Evolutionary conservation across 108 stramenopile species (phyloP).

Genomic region (Asterionellopsis glacialis): DNA sequence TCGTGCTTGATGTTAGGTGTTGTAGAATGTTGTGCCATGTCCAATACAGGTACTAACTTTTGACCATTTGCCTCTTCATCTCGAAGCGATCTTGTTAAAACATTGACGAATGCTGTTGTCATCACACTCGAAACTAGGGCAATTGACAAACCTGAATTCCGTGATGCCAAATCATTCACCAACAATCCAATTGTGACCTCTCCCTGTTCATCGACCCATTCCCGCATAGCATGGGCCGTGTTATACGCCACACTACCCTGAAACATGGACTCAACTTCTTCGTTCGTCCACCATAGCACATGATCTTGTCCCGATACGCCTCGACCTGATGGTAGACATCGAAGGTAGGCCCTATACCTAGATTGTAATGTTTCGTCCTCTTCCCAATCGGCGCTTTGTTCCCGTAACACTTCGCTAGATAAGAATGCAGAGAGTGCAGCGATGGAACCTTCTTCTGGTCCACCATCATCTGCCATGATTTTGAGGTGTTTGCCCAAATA

Average conservation of each 20-base stretch:
- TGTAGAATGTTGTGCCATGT: background rate
- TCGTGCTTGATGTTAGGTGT: background rate
- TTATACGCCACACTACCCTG: slow-evolving; percentile 3
- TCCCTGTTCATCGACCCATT: slow-evolving; percentile 3
- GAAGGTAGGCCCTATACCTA: background rate
- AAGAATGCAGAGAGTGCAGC: slow-evolving; percentile 2
- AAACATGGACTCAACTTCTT: slow-evolving; percentile 2
- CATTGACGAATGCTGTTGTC: slow-evolving; percentile 6
- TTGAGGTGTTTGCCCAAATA: background rate
- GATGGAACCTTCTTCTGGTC: background rate
- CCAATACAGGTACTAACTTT: slow-evolving; percentile 5
- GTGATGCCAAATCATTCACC: slow-evolving; percentile 5
- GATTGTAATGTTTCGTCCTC: background rate
- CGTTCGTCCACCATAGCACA: slow-evolving; percentile 6
- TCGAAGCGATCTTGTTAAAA: background rate
- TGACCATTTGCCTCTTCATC: background rate
- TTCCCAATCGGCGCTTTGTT: slow-evolving; percentile 6
- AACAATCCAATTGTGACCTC: background rate
- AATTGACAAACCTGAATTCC: background rate
- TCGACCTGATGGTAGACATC: background rate
- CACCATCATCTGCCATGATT: slow-evolving; percentile 1
- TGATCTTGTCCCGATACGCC: slow-evolving; percentile 3
- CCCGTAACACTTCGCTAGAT: slow-evolving; percentile 1
- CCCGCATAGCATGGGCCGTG: background rate
- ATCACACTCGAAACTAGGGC: background rate